Evolutionary conservation across 441 rosid species (phyloP), one percentile per base, ranked within the genome.

Genomic region (Gossypium lobatum): DNA sequence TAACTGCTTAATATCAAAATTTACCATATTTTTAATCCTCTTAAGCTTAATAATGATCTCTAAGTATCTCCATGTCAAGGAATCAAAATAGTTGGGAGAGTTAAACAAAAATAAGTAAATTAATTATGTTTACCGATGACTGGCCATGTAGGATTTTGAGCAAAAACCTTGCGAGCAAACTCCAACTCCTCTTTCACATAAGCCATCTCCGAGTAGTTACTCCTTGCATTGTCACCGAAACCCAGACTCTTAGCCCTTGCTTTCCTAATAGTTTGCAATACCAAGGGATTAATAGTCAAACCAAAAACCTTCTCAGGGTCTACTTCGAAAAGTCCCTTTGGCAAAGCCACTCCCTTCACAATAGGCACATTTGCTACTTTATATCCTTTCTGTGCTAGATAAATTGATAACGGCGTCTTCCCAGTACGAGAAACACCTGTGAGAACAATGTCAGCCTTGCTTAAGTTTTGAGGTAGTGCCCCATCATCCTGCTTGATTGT

Each of bases 401-500:
- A 91, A 70, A 90, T 88, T 0, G 98, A 91, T 75, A 89, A 81
- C 0, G 97, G 96, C 2, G 94, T 92, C 85, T 95, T 95, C 65
- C 93, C 93, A 10, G 96, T 88, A 6, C 96, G 88, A 25, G 98
- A 91, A 74, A 95, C 96, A 20, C 97, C 94, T 0, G 90, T 83
- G 63, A 95, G 96, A 73, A 92, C 78, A 63, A 91, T 85, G 75
- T 91, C 93, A 21, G 92, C 92, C 69, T 83, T 88, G 61, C 75
- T 77, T 83, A 95, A 80, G 81, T 92, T 91, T 62, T 85, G 78
- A 0, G 97, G 98, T 18, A 89, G 74, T 21, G 89, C 92, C 9
- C 96, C 97, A 31, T 95, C 97, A 74, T 88, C 98, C 60, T 91
- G 94, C 84, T 91, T 91, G 83, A 92, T 91, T 0, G 93, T 95